Evolutionary conservation across 805 yeast genomes (phyloP).

Genomic region (Kuraishia floccosa): DNA sequence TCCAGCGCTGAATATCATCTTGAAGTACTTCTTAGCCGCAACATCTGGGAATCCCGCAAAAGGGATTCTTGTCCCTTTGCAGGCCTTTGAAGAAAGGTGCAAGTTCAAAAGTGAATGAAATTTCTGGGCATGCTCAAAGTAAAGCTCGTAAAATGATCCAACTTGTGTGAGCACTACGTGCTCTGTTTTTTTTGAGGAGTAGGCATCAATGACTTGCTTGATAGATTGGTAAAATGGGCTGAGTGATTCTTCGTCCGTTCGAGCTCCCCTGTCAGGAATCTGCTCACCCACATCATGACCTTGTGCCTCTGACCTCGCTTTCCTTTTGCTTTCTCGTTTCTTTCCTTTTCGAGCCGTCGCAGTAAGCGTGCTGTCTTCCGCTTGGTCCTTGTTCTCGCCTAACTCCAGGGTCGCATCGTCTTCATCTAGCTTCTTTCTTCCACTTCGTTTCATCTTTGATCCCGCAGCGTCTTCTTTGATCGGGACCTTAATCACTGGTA

Average conservation of each 20-base stretch:
- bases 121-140: slow-evolving; percentile 77
- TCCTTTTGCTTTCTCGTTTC: too few relatives aligned
- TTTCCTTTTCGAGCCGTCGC: too few relatives aligned
- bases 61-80: slow-evolving; percentile 37
- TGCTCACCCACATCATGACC: background rate
- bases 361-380: too few relatives aligned
- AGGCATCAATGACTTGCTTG: slow-evolving; percentile 14
- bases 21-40: slow-evolving; percentile 63
- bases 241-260: slow-evolving; percentile 3
- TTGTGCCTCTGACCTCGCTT: too few relatives aligned
- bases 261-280: slow-evolving; percentile 2
- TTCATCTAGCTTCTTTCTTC: too few relatives aligned
- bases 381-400: too few relatives aligned
- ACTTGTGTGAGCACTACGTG: slow-evolving; percentile 67
- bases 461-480: too few relatives aligned
- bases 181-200: slow-evolving; percentile 10
- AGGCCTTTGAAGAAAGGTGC: slow-evolving; percentile 49
- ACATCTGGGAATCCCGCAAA: slow-evolving; percentile 89
- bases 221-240: slow-evolving; percentile 19
- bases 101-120: slow-evolving; percentile 64
- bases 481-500: too few relatives aligned
- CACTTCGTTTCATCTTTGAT: too few relatives aligned
- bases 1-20: slow-evolving; percentile 56
- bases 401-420: too few relatives aligned
- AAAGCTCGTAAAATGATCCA: slow-evolving; percentile 80